These are phyloP conservation scores for Kodamaea ohmeri DNA, from an alignment of 1,139 yeast species.

Conservation along the genomic window DNA sequence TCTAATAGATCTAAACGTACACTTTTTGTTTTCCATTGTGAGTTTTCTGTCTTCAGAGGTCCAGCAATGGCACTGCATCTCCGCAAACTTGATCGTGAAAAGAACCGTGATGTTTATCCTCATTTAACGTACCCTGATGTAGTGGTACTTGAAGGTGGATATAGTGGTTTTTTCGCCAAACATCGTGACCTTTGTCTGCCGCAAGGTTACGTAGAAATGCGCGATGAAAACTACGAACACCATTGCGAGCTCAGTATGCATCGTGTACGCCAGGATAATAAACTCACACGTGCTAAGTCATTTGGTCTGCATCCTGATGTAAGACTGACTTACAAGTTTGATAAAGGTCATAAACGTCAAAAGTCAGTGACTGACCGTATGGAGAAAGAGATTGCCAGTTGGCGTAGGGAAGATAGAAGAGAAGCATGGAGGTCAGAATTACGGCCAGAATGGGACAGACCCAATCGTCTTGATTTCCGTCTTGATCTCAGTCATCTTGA, in stretches of 20 bases:
- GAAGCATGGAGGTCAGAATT: too few relatives aligned
- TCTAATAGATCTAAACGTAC: conserved; percentile 23
- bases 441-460: too few relatives aligned
- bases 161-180: conserved; percentile 66
- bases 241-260: conserved; percentile 72
- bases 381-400: conserved; percentile 1
- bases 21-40: conserved; percentile 85
- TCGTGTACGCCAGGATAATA: conserved; percentile 60
- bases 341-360: conserved; percentile 39
- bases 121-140: conserved; percentile 81
- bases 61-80: conserved; percentile 89
- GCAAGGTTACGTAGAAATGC: conserved; percentile 83
- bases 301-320: conserved; percentile 5
- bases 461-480: too few relatives aligned
- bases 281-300: conserved; percentile 40
- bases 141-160: conserved; percentile 87
- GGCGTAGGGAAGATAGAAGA: not conserved
- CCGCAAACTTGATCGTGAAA: conserved; percentile 74
- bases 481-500: too few relatives aligned
- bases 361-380: conserved; percentile 22
- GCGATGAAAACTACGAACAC: conserved; percentile 62
- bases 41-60: conserved; percentile 87
- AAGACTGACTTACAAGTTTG: conserved; percentile 4
- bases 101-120: conserved; percentile 77
- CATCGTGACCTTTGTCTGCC: conserved; percentile 62